phyloP scores from a whole-genome alignment of 148 eudicot species.

The Amaranthus palmeri region DNA sequence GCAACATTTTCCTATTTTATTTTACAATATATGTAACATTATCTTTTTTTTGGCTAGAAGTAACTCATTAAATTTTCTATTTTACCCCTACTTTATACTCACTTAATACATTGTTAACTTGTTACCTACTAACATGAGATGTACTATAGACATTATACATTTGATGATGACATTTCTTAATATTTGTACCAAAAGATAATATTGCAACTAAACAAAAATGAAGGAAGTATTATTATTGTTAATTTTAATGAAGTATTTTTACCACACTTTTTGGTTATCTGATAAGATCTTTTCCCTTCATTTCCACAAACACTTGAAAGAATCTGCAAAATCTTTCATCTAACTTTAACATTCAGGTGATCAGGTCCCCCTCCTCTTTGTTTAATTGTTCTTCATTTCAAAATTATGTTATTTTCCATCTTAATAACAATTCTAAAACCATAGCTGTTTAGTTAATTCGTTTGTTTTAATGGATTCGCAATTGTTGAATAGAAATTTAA shows the following conservation, averaged over 20 bases:
- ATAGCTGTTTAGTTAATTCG: background rate
- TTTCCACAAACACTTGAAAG: background rate
- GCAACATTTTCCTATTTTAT: too few relatives aligned
- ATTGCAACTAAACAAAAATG: background rate
- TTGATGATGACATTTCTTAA: too few relatives aligned
- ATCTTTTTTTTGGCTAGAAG: too few relatives aligned
- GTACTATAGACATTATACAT: too few relatives aligned
- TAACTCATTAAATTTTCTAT: too few relatives aligned
- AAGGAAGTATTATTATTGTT: background rate
- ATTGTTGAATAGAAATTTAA: constrained; percentile 40
- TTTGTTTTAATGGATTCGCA: constrained; percentile 48
- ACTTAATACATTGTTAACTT: too few relatives aligned
- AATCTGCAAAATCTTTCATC: constrained; percentile 1
- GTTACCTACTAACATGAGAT: too few relatives aligned
- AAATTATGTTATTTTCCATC: background rate
- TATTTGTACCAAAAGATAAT: too few relatives aligned
- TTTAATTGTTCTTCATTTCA: background rate
- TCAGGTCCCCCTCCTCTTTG: background rate
- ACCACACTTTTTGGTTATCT: background rate
- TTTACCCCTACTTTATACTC: too few relatives aligned
- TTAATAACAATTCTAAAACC: constrained; percentile 1
- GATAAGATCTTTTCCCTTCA: background rate
- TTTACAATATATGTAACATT: too few relatives aligned
- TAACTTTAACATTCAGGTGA: background rate
- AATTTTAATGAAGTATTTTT: background rate